Base-by-base conservation (phyloP, 176 grass and related monocot species). In the Aegilops speltoides region DNA sequence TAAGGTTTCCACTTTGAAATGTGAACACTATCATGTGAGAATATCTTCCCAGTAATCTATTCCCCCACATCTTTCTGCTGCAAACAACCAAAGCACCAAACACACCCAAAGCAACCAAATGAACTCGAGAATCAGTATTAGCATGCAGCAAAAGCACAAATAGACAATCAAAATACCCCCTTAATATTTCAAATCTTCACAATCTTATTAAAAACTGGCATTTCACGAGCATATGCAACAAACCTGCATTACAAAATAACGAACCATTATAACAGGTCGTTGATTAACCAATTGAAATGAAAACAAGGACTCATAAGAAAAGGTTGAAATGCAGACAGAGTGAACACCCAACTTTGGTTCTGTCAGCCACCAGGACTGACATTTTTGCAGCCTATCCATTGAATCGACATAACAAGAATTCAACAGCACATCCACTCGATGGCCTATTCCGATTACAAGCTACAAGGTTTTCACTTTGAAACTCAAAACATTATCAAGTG, bases 171-270 rank as follows among this genome's bases (percentile, higher is more conserved):
- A 25, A 78, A 83, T 23, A 48, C 45, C 34, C 34, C 20, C 66
- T 41, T 22, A 28, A 91, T 46, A 79, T 76, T 84, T 73, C 85
- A 77, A 75, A 86, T 77, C 82, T 68, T 76, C 15, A 52, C 15
- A 52, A 52, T 52, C 48, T 52, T 17, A 52, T 17, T 19, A 13
- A 31, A 76, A 20, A 15, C 54, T 57, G 54, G 54, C 23, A 91
- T 87, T 84, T 57, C 54, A 54, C 19, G 50, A 54, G 50, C 19
- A 54, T 48, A 48, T 13, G 45, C 45, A 48, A 54, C 50, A 54
- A 54, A 54, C 50, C 19, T 54, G 50, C 5, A 54, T 54, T 54
- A 19, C 50, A 54, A 48, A 2, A 78, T 33, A 84, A n/a, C 3
- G 15, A 80, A 3, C n/a, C 17, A 62, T 3, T 33, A 50, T 54